Evolutionary conservation across 2,329 filamentous ascomycete genomes (phyloP), one percentile per base, ranked within the genome.

Genomic region (Pseudogymnoascus sp.): DNA sequence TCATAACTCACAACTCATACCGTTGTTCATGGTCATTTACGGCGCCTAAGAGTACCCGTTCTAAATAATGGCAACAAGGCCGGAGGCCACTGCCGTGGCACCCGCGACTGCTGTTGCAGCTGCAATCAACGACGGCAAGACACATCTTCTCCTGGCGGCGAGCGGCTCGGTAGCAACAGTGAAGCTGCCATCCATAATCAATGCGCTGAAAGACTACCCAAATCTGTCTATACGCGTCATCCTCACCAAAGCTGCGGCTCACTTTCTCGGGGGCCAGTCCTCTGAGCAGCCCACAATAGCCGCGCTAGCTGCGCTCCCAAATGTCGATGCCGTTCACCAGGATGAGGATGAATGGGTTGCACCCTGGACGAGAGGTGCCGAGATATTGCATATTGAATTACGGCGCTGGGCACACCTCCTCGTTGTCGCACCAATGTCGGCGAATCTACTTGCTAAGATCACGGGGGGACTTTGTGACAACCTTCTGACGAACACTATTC

Each of bases 321-420:
- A 89, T 67, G 89, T 97, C 6, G 91, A 96, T 47, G 90, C 81
- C 19, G 81, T 97, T 59, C 93, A 96, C 75, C 79, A 82, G 7
- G 91, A 97, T 72, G 83, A 85, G n/a, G 90, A 93, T 67, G 95
- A 97, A 75, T 97, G 93, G 92, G 78, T 75, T 1, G 78, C 80
- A 47, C 85, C 90, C 0, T 97, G 93, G 93, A 83, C 81, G 21
- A 82, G 93, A 2, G 90, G 89, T 3, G 84, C 84, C n/a, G 80
- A 81, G 2, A 96, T 99, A 56, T 77, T 97, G 63, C 95, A 99
- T 72, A 97, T 99, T 69, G 91, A 96, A 74, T 78, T 97, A 62
- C 81, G 93, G 31, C 81, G 89, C 66, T 89, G 89, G 93, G 91
- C 91, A 0, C 83, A 96, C 73, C 71, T 96, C 2, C 80, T 96